These are phyloP conservation scores for Agaricus sinodeliciosus DNA, from an alignment of 768 basidiomycete genomes.

Conservation along the genomic window DNA sequence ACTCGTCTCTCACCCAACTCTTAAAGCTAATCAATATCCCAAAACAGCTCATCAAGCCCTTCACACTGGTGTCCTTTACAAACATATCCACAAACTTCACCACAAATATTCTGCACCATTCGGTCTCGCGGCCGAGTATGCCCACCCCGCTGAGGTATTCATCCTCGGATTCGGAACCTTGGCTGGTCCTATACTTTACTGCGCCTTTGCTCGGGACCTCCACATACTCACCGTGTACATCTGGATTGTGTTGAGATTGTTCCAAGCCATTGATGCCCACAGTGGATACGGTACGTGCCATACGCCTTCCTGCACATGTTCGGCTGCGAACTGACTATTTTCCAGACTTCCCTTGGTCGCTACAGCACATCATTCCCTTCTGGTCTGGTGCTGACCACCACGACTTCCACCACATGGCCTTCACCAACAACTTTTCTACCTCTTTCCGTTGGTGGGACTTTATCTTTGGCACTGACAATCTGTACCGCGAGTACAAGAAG, in stretches of 20 bases:
- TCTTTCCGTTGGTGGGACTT: conserved; percentile 94
- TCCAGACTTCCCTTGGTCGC: conserved; percentile 94
- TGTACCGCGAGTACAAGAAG: conserved; percentile 77
- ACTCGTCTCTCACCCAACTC: background rate
- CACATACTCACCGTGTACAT: conserved; percentile 92
- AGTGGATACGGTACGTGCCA: conserved; percentile 76
- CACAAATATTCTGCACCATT: conserved; percentile 98
- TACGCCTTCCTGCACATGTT: background rate
- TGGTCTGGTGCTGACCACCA: conserved; percentile 98
- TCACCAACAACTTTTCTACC: conserved; percentile 89
- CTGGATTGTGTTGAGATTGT: conserved; percentile 91
- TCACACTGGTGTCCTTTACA: conserved; percentile 80
- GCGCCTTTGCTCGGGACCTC: conserved; percentile 63
- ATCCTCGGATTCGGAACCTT: conserved; percentile 93
- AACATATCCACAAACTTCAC: conserved; percentile 93
- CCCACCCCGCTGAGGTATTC: conserved; percentile 94
- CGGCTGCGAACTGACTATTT: background rate
- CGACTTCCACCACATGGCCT: conserved; percentile 98
- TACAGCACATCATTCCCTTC: conserved; percentile 88
- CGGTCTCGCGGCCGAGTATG: conserved; percentile 96
- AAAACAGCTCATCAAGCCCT: conserved; percentile 76
- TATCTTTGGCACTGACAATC: conserved; percentile 84
- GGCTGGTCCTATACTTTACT: conserved; percentile 81
- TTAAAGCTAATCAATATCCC: background rate
- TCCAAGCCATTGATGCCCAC: conserved; percentile 97